A percentile compares a stretch with the other conserved stretches of the same genome.
Conservation (phyloP, 108 stramenopile species). For the Skeletonema grethae region DNA sequence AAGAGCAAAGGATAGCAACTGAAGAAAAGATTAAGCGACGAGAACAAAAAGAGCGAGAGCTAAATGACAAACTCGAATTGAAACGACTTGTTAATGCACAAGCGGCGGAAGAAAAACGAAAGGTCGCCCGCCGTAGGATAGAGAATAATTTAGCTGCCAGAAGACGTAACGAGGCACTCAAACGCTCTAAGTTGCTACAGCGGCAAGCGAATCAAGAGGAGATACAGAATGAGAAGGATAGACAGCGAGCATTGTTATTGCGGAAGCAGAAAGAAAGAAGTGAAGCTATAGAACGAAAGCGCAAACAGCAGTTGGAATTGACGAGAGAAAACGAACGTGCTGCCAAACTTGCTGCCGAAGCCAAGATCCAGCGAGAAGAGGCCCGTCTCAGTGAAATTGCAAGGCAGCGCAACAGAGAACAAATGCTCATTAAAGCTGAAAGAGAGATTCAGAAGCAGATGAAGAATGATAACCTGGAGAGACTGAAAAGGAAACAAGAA, state of each 20-base stretch:
- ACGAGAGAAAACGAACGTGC: constrained; percentile 23
- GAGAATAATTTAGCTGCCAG: constrained; percentile 27
- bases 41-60: constrained; percentile 24
- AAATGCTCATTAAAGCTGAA: constrained; percentile 18
- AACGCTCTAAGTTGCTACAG: constrained; percentile 11
- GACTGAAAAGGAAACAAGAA: constrained; percentile 14
- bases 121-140: constrained; percentile 6
- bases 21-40: constrained; percentile 14
- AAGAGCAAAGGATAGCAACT: constrained; percentile 22
- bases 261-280: constrained; percentile 12
- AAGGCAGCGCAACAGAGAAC: constrained; percentile 11
- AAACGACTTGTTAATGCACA: constrained; percentile 39
- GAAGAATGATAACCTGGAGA: constrained; percentile 16
- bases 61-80: constrained; percentile 24
- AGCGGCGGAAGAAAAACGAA: constrained; percentile 25
- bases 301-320: constrained; percentile 20
- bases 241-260: constrained; percentile 7
- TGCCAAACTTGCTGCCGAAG: constrained; percentile 5
- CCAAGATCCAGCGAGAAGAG: constrained; percentile 20
- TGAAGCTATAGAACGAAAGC: constrained; percentile 18
- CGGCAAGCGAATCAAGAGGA: constrained; percentile 23
- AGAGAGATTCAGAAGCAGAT: constrained; percentile 12
- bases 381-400: constrained; percentile 1
- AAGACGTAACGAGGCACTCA: constrained; percentile 11
- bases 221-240: constrained; percentile 6